phyloP scores from a whole-genome alignment of 78 protist genomes.

The Dictyostelium citrinum region DNA sequence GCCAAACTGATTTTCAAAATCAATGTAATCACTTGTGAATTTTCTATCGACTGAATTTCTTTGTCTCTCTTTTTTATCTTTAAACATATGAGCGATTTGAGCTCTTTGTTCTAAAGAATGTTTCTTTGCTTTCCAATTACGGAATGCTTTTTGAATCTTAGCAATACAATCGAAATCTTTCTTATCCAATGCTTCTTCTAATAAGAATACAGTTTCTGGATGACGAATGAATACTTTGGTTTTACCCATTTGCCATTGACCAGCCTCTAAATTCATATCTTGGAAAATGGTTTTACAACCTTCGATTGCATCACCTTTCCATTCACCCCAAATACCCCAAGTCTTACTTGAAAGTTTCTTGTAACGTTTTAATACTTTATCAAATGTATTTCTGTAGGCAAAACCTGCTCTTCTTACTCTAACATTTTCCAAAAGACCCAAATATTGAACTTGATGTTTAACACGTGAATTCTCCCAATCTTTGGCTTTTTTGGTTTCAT shows the following conservation, averaged over 20 bases:
- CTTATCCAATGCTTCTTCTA: conserved; percentile 79
- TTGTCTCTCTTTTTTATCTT: conserved; percentile 85
- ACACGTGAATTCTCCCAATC: conserved; percentile 83
- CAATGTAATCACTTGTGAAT: conserved; percentile 77
- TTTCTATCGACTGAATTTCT: conserved; percentile 76
- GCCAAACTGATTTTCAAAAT: conserved; percentile 80
- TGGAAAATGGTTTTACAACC: conserved; percentile 59
- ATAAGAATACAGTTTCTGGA: conserved; percentile 87
- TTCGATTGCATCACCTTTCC: conserved; percentile 81
- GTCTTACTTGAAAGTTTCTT: conserved; percentile 81
- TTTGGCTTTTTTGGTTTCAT: conserved; percentile 77
- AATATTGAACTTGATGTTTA: conserved; percentile 89
- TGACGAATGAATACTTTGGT: conserved; percentile 91
- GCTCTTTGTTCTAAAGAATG: conserved; percentile 85
- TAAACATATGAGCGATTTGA: conserved; percentile 71
- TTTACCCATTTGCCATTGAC: conserved; percentile 91
- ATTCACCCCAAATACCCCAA: conserved; percentile 85
- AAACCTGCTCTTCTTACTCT: conserved; percentile 97
- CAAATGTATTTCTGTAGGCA: conserved; percentile 92
- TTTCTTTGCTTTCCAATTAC: conserved; percentile 79
- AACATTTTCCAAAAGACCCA: conserved; percentile 95
- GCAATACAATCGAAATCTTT: conserved; percentile 72
- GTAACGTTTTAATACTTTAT: conserved; percentile 84
- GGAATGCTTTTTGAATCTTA: conserved; percentile 72
- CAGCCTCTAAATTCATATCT: conserved; percentile 55